Evolutionary conservation across 345 rosid species (phyloP).

Genomic region (Tarenaya hassleriana): DNA sequence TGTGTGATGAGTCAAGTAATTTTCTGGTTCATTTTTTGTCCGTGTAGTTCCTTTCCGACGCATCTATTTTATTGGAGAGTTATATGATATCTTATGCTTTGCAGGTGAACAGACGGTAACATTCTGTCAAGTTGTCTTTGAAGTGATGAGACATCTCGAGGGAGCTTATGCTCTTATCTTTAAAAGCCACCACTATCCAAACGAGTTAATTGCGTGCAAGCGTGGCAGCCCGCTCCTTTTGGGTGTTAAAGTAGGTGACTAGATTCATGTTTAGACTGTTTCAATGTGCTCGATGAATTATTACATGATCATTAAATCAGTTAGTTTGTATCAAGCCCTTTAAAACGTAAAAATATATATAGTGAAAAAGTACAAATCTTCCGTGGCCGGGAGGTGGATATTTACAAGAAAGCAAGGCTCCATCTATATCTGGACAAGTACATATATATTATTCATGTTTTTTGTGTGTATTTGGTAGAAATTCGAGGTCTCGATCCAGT

Average conservation of each 20-base stretch:
- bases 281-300: not conserved
- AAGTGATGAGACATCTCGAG: constrained; percentile 94
- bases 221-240: constrained; percentile 91
- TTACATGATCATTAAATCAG: not conserved
- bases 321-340: constrained; percentile 10
- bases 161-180: constrained; percentile 98
- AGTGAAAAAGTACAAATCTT: not conserved
- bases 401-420: not conserved
- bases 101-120: constrained; percentile 64
- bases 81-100: constrained; percentile 16
- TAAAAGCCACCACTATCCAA: constrained; percentile 86
- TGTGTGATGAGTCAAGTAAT: not conserved
- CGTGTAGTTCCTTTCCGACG: not conserved
- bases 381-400: not conserved
- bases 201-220: constrained; percentile 94
- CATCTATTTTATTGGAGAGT: constrained; percentile 1
- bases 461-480: too few species aligned
- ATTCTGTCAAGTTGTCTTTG: constrained; percentile 88
- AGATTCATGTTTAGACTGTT: constrained; percentile 7
- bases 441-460: too few species aligned
- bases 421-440: too few species aligned
- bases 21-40: constrained; percentile 4
- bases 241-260: constrained; percentile 79
- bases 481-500: too few species aligned
- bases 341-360: not conserved